Base-by-base conservation (phyloP, 495 filamentous ascomycete genomes). In the Pseudomonodictys pantanalensis region DNA sequence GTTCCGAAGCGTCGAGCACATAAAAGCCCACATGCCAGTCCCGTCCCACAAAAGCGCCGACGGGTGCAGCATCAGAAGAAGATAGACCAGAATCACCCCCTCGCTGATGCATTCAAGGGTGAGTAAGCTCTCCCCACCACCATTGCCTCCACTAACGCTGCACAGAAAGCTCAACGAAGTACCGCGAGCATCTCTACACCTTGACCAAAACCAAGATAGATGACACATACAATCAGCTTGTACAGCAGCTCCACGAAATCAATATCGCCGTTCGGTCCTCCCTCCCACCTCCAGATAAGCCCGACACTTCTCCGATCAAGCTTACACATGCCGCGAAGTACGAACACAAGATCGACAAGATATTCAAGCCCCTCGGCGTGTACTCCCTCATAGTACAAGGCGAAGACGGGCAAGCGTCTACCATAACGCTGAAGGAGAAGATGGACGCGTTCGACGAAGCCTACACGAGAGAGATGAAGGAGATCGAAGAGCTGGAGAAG, bases 71-170 rank as follows among this genome's bases (percentile, higher is more conserved):
- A 51, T 28, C 26, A 41, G 3, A 11, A 33, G 30, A 35, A 46
- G 43, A 35, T 39, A 28, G 18, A 38, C n/a, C n/a, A n/a, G n/a
- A 42, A 2, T 2, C 59, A 56, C 25, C 59, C 59, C 2, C 52
- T 62, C 22, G 51, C 35, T 24, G 25, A 58, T 11, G 52, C 50
- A 15, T 67, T 67, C 58, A 66, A 66, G 0, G 52, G 62, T 58
- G 59, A 2, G 12, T 41, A 12, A 18, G 20, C 18, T 32, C 52
- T 17, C 12, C 33, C 28, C 32, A 20, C 51, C 23, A 11, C 24
- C 8, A 26, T 26, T 43, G 15, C 50, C 39, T 24, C 32, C 49
- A 32, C 18, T 43, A 2, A 52, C 20, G 10, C 10, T n/a, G 15
- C 17, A 41, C 32, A 67, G 65, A 64, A n/a, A 55, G 33, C 2